These are phyloP conservation scores for Cytospora mali DNA, from an alignment of 2,329 filamentous ascomycete species.

Conservation along the genomic window DNA sequence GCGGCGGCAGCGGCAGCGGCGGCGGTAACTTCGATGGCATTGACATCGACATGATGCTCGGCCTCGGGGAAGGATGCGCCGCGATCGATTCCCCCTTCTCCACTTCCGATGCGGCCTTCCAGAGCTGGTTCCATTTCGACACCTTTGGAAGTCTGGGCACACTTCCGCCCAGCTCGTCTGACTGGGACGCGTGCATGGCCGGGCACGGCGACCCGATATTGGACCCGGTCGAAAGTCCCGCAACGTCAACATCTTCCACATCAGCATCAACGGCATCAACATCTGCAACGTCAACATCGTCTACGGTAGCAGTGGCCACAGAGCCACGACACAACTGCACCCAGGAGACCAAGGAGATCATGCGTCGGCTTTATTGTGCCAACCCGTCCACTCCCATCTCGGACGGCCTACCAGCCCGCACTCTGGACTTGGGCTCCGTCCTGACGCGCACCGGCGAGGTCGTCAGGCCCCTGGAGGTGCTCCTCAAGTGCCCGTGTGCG, in stretches of 20 bases:
- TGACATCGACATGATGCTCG: background rate
- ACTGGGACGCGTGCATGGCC: background rate
- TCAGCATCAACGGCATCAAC: background rate
- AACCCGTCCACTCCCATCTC: background rate
- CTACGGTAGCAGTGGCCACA: background rate
- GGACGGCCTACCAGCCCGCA: background rate
- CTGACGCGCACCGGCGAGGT: background rate
- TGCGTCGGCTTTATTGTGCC: background rate
- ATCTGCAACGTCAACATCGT: background rate
- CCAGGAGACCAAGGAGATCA: background rate
- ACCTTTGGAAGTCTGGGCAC: background rate
- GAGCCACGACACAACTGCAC: background rate
- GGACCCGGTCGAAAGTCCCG: background rate
- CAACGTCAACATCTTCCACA: background rate
- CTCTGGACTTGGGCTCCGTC: background rate
- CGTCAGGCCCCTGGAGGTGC: background rate
- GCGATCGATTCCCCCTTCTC: background rate
- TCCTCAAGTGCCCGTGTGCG: background rate
- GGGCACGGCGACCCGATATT: background rate
- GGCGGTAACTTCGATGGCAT: background rate
- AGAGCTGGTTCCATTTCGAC: background rate
- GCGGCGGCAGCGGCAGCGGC: background rate
- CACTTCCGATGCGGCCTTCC: background rate
- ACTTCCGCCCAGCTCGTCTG: background rate
- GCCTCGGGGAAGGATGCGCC: background rate